Evolutionary conservation across 371 early-diverging fungal species (phyloP), one percentile per base, ranked within the genome.

Genomic region (Actinomortierella wolfii): DNA sequence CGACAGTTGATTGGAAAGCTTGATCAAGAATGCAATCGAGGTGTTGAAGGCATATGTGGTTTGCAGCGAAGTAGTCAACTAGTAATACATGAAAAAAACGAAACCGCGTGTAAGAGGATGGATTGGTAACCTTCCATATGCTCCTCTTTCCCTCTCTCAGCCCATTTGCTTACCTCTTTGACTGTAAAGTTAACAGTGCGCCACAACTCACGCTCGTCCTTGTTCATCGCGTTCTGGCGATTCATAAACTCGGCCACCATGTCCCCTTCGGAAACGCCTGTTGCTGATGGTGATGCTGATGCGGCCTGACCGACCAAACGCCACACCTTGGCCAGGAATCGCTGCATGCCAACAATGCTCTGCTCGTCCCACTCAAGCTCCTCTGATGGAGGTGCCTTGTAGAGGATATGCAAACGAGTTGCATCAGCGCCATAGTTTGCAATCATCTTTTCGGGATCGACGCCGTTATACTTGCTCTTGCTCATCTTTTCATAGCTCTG

Each of bases 381-480:
- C 58, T 95, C 96, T 15, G 86, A 83, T 1, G 97, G 96, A 2
- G 96, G 92, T 1, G 97, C 97, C 67, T 92, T 89, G 70, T 88
- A 92, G 0, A 97, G 80, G n/a, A 96, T 91, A 62, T 92, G 91
- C 39, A 96, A 78, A 24, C 97, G 81, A 0, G 93, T 91, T 9
- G 91, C 88, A 66, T 97, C 97, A 2, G 90, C 87, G 3, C 97
- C 97, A 67, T 91, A 86, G 14, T 77, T 68, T 0, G 70, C 59
- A 11, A 95, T 82, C 18, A 92, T 86, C 21, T 79, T 90, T 50
- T 79, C 79, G 0, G 97, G 97, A 68, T 94, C 92, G 1, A 95
- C 90, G 23, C 97, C 97, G 64, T 97, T 97, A 76, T 87, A 90
- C 81, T 97, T 97, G 50, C 94, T 92, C 77, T 96, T 97, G 64